These are phyloP conservation scores for Colletotrichum tofieldiae DNA, from an alignment of 2,329 filamentous ascomycete genomes.

Conservation along the genomic window DNA sequence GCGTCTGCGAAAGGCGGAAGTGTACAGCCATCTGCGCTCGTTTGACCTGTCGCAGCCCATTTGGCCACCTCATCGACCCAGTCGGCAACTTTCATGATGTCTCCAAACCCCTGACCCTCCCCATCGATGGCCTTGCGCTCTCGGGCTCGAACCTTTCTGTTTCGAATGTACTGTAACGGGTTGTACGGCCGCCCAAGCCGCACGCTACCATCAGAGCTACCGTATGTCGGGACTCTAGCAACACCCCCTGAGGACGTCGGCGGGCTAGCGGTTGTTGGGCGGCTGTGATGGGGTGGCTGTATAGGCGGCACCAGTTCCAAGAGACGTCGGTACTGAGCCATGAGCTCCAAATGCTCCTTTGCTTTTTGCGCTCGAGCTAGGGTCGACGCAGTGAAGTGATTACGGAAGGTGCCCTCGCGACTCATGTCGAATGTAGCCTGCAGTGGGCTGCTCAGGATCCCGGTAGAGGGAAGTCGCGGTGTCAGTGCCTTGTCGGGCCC, in stretches of 20 bases:
- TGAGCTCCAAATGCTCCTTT: slow-evolving; percentile 87
- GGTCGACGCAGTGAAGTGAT: slow-evolving; percentile 84
- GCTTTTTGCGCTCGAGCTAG: slow-evolving; percentile 87
- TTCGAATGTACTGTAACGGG: slow-evolving; percentile 92
- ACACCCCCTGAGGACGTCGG: slow-evolving; percentile 59
- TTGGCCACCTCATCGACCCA: slow-evolving; percentile 83
- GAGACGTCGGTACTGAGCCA: slow-evolving; percentile 85
- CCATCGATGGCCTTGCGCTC: slow-evolving; percentile 83
- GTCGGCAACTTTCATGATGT: slow-evolving; percentile 78
- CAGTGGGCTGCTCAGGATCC: slow-evolving; percentile 61
- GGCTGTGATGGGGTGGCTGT: slow-evolving; percentile 58
- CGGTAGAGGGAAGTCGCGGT: slow-evolving; percentile 59
- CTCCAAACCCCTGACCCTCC: slow-evolving; percentile 82
- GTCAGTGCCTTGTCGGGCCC: slow-evolving; percentile 62
- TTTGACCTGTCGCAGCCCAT: slow-evolving; percentile 58
- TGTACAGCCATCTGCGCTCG: slow-evolving; percentile 51
- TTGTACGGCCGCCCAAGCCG: slow-evolving; percentile 84
- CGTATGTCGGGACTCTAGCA: slow-evolving; percentile 42
- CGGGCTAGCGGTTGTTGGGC: slow-evolving; percentile 58
- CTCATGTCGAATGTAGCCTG: slow-evolving; percentile 63
- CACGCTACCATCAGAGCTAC: slow-evolving; percentile 54
- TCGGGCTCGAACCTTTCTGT: slow-evolving; percentile 86
- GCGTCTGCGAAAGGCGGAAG: slow-evolving; percentile 65
- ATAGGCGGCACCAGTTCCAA: slow-evolving; percentile 86
- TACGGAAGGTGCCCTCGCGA: slow-evolving; percentile 66